Conservation (phyloP, 768 basidiomycete genomes). For the Clitopilus hobsonii region DNA sequence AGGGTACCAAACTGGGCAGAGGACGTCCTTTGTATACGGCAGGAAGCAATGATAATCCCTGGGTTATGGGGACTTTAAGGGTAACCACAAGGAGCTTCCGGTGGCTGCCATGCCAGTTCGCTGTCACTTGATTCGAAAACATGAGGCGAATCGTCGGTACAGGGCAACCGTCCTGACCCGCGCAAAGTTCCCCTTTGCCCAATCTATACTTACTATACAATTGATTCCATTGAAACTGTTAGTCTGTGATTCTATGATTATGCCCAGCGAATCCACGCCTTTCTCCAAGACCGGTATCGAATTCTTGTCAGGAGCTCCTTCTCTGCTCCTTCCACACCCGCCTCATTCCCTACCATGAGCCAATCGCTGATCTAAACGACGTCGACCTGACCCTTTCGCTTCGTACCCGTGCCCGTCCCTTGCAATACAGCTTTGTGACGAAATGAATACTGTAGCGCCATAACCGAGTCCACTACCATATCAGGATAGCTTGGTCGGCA, state of each 20-base stretch:
- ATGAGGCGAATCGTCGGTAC: slow-evolving; percentile 25
- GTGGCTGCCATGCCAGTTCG: slow-evolving; percentile 9
- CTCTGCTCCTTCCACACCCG: neutral
- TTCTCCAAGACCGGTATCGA: neutral
- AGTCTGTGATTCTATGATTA: neutral
- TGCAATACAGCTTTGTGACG: too few relatives aligned
- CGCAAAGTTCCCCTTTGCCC: slow-evolving; percentile 25
- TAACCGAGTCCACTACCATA: neutral
- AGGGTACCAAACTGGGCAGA: neutral
- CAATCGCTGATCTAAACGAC: neutral
- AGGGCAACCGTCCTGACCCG: slow-evolving; percentile 4
- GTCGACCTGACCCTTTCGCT: slow-evolving; percentile 7
- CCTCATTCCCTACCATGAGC: slow-evolving; percentile 6
- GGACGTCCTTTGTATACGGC: slow-evolving; percentile 12
- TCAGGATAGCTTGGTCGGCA: neutral
- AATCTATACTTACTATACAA: slow-evolving; percentile 15
- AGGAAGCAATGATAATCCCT: slow-evolving; percentile 15
- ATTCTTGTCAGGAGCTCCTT: neutral
- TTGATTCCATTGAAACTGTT: neutral
- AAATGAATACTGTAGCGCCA: too few relatives aligned
- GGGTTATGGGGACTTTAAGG: slow-evolving; percentile 1
- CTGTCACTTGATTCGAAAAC: slow-evolving; percentile 20
- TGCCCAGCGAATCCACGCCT: too few relatives aligned
- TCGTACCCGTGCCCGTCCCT: slow-evolving; percentile 7
- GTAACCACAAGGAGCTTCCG: neutral